Percentiles rank a stretch among this genome's conserved stretches.
Evolutionary conservation across 169 alveolate species (phyloP).

Genomic region (Plasmodium malariae): DNA sequence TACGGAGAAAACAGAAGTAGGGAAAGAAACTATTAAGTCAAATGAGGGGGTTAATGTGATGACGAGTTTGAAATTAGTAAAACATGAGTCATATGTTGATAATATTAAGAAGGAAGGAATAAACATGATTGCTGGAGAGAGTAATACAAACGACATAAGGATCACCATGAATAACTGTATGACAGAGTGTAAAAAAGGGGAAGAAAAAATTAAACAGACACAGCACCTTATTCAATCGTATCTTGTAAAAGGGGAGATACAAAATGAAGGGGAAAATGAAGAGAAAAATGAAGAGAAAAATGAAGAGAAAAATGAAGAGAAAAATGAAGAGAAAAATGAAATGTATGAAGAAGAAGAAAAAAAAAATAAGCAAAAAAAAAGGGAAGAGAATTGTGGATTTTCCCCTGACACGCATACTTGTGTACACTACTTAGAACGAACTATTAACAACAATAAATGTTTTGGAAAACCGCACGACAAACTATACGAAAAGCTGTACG

Average conservation of each 20-base stretch:
- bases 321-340: not conserved
- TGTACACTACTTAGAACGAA: not conserved
- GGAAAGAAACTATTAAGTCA: not conserved
- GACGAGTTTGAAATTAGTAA: too few species aligned
- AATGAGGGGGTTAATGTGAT: not conserved
- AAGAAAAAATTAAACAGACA: too few species aligned
- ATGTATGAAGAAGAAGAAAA: not conserved
- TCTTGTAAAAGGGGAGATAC: not conserved
- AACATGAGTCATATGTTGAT: not conserved
- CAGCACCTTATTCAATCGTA: too few species aligned
- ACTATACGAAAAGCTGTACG: constrained; percentile 12
- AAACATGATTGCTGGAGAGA: not conserved
- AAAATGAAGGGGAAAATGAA: constrained; percentile 28
- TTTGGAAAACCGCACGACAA: constrained; percentile 7
- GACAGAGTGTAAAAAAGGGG: not conserved
- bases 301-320: not conserved
- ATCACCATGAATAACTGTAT: not conserved
- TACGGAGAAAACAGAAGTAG: not conserved
- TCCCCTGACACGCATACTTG: not conserved
- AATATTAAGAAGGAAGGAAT: not conserved
- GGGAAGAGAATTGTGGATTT: not conserved
- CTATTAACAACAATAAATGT: not conserved
- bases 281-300: not conserved
- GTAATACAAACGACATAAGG: not conserved
- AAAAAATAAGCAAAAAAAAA: not conserved